phyloP scores from a whole-genome alignment of 2,329 filamentous ascomycete genomes.

The Aureobasidium leucospermi region DNA sequence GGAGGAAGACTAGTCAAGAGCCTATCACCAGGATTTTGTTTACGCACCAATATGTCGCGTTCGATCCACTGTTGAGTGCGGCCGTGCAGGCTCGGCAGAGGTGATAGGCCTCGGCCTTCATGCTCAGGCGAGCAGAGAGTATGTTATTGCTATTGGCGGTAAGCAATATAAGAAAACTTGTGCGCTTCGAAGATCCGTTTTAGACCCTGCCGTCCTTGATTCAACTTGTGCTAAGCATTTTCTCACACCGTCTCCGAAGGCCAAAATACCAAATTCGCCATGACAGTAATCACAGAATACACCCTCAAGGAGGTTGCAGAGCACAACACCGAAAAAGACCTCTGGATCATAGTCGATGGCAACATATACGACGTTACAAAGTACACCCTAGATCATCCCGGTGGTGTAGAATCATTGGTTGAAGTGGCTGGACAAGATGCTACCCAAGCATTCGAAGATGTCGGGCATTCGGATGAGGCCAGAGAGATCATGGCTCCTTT shows the following conservation, averaged over 20 bases:
- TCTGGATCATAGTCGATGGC: constrained; percentile 98
- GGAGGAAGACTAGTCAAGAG: not conserved
- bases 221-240: not conserved
- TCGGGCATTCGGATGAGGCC: constrained; percentile 48
- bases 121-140: not conserved
- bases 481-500: constrained; percentile 34
- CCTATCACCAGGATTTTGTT: not conserved
- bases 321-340: constrained; percentile 92
- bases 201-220: not conserved
- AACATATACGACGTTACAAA: constrained; percentile 79
- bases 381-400: constrained; percentile 94
- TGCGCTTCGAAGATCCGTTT: not conserved
- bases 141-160: not conserved
- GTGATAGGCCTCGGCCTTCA: not conserved
- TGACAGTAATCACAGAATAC: constrained; percentile 35
- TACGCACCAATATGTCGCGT: not conserved
- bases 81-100: not conserved
- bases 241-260: not conserved
- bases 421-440: constrained; percentile 96
- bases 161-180: constrained; percentile 3
- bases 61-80: not conserved
- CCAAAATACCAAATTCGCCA: not conserved
- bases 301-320: constrained; percentile 85
- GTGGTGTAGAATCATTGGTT: constrained; percentile 86
- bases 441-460: constrained; percentile 85